These are phyloP conservation scores for Stagonosporopsis vannaccii DNA, from an alignment of 2,329 filamentous ascomycete species.

Conservation along the genomic window DNA sequence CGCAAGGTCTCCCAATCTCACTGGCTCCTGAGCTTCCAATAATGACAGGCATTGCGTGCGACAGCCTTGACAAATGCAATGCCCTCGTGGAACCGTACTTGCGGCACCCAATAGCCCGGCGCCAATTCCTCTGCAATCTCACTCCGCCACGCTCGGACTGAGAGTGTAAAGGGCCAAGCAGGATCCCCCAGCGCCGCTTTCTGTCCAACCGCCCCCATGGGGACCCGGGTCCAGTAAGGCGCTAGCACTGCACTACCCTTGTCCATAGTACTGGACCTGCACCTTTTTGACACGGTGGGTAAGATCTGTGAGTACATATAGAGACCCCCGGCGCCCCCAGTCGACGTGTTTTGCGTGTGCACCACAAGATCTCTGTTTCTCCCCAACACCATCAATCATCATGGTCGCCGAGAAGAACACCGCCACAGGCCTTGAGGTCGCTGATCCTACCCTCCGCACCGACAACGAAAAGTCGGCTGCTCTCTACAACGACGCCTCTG, in stretches of 20 bases:
- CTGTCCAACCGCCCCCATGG: constrained; percentile 49
- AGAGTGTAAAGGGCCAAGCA: constrained; percentile 34
- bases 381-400: constrained; percentile 21
- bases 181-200: constrained; percentile 30
- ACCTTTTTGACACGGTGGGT: constrained; percentile 10
- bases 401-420: constrained; percentile 45
- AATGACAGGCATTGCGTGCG: constrained; percentile 6
- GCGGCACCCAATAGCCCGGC: constrained; percentile 31
- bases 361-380: constrained; percentile 26
- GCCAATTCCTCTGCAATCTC: constrained; percentile 14
- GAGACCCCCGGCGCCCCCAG: constrained; percentile 30
- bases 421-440: constrained; percentile 20
- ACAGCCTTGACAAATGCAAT: constrained; percentile 26
- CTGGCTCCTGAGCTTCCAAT: not conserved
- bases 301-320: constrained; percentile 40
- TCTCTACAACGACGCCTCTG: constrained; percentile 37
- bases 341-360: constrained; percentile 11
- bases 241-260: constrained; percentile 21
- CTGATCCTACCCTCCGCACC: constrained; percentile 15
- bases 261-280: constrained; percentile 9
- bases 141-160: constrained; percentile 39
- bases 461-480: constrained; percentile 35
- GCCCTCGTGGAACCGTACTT: constrained; percentile 27
- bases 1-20: constrained; percentile 1
- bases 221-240: constrained; percentile 31